Percentiles rank a stretch among this genome's conserved stretches.
These are phyloP conservation scores for Geranium brycei DNA, from an alignment of 345 rosid genomes.

Conservation along the genomic window DNA sequence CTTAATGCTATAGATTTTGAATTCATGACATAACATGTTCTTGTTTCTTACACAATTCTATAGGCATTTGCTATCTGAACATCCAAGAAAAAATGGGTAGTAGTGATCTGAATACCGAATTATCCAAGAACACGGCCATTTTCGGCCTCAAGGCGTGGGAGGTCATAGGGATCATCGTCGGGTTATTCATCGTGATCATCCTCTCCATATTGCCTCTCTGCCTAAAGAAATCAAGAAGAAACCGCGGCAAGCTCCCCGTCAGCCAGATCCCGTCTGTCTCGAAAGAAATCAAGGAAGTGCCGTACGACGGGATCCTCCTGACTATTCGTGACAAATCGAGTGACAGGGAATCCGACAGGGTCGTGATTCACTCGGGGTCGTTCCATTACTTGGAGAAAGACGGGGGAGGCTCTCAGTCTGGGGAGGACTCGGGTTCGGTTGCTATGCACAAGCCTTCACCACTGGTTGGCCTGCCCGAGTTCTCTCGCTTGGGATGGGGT, in stretches of 20 bases:
- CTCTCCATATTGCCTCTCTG: slow-evolving; percentile 62
- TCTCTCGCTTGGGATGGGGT: slow-evolving; percentile 79
- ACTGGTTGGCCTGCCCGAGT: slow-evolving; percentile 54
- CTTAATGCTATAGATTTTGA: slow-evolving; percentile 4
- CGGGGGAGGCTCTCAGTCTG: slow-evolving; percentile 46
- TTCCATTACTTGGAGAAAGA: slow-evolving; percentile 49
- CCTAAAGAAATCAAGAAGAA: slow-evolving; percentile 55
- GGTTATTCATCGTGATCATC: slow-evolving; percentile 52
- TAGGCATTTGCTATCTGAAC: slow-evolving; percentile 19
- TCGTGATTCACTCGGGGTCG: slow-evolving; percentile 66
- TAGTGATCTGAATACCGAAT: slow-evolving; percentile 33
- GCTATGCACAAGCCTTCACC: slow-evolving; percentile 38
- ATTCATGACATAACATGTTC: slow-evolving; percentile 8
- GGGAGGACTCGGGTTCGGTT: slow-evolving; percentile 56
- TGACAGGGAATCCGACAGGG: slow-evolving; percentile 63
- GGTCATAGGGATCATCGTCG: slow-evolving; percentile 63
- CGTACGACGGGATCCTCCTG: slow-evolving; percentile 55
- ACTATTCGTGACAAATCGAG: slow-evolving; percentile 56
- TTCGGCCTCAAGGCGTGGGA: slow-evolving; percentile 81
- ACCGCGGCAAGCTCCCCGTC: slow-evolving; percentile 37
- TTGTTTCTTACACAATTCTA: slow-evolving; percentile 11
- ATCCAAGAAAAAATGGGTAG: slow-evolving; percentile 37
- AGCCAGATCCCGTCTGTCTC: slow-evolving; percentile 66
- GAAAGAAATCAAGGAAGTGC: slow-evolving; percentile 91
- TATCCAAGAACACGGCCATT: slow-evolving; percentile 55